phyloP scores from a whole-genome alignment of 345 rosid species.

The Geranium rotundifolium region DNA sequence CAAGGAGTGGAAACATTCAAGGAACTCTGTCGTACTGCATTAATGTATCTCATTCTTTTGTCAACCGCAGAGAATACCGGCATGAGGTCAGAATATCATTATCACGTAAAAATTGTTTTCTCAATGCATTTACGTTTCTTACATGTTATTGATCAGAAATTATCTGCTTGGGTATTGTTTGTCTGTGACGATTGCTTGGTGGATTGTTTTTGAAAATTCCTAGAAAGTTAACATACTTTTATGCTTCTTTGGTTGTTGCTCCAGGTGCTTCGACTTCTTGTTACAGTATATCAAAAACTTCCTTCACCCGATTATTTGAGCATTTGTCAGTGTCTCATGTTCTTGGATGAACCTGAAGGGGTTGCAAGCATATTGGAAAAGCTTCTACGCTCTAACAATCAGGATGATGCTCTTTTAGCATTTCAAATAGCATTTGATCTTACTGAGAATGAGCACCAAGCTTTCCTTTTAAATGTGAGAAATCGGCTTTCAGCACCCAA shows the following conservation, averaged over 20 bases:
- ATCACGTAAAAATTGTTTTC: background rate
- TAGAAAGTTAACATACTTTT: background rate
- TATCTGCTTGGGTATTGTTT: background rate
- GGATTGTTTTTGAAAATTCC: background rate
- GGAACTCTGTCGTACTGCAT: constrained; percentile 80
- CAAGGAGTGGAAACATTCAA: constrained; percentile 74
- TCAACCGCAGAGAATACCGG: constrained; percentile 85
- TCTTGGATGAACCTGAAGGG: constrained; percentile 81
- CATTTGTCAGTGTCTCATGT: constrained; percentile 97
- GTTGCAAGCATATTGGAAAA: constrained; percentile 84
- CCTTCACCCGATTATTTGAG: constrained; percentile 94
- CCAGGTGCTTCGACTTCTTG: constrained; percentile 86
- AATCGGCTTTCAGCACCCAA: constrained; percentile 72
- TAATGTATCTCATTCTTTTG: constrained; percentile 76
- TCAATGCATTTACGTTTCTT: too few species aligned
- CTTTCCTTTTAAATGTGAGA: constrained; percentile 87
- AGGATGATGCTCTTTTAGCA: constrained; percentile 80
- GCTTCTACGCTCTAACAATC: constrained; percentile 73
- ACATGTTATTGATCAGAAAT: background rate
- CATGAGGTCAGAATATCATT: constrained; percentile 49
- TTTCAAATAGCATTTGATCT: constrained; percentile 95
- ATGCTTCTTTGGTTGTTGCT: constrained; percentile 14
- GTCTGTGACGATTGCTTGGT: background rate
- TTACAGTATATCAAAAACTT: constrained; percentile 73
- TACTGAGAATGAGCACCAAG: constrained; percentile 96